Percentiles rank a stretch among this genome's conserved stretches.
phyloP scores from a whole-genome alignment of 306 rosid species.

The Phaseolus lunatus region DNA sequence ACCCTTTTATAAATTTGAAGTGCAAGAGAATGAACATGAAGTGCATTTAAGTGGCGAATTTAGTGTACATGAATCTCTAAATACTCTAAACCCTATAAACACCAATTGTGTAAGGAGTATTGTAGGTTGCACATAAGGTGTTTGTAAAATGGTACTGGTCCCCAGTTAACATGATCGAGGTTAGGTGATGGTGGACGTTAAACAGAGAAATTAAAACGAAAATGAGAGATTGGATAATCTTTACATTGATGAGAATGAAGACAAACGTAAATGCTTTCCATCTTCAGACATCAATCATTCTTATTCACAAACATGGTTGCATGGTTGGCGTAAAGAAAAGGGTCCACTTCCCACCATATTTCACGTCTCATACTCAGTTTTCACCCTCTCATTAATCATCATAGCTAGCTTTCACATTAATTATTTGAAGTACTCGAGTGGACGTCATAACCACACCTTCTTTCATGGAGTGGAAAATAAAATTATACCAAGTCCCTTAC shows the following conservation, averaged over 20 bases:
- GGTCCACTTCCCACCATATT: not conserved
- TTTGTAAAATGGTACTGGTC: not conserved
- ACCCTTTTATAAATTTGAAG: no score
- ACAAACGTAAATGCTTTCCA: not conserved
- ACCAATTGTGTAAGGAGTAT: no score
- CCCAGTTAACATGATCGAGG: no score
- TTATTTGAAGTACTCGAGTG: not conserved
- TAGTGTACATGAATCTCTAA: no score
- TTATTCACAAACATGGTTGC: not conserved
- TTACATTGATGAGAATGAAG: not conserved
- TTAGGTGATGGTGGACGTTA: not conserved
- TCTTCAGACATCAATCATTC: conserved; percentile 20
- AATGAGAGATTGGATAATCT: not conserved
- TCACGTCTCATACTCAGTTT: not conserved
- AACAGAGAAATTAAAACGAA: not conserved
- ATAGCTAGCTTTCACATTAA: not conserved
- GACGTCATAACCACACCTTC: not conserved
- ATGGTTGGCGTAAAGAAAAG: not conserved
- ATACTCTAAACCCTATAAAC: no score
- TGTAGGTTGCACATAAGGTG: no score
- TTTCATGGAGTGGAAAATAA: not conserved
- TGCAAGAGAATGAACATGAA: no score
- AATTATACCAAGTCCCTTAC: not conserved
- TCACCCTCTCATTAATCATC: not conserved
- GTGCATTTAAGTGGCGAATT: no score